A percentile compares a stretch with the other conserved stretches of the same genome.
Conservation (phyloP, 2,329 filamentous ascomycete genomes). For the Periglandula ipomoeae region DNA sequence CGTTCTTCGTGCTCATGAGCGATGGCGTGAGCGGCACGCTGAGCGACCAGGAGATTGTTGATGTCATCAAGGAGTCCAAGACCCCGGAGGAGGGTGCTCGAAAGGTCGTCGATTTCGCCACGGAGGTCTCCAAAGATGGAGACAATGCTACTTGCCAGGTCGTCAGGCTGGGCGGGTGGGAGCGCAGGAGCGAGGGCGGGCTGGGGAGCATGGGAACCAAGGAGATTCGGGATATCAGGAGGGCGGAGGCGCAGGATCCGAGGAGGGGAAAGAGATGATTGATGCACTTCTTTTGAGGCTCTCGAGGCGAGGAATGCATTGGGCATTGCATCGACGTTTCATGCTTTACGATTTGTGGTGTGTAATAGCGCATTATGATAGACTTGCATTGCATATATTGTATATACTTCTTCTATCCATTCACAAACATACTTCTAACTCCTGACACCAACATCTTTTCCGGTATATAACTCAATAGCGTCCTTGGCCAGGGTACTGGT, state of each 20-base stretch:
- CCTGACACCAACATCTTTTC: neutral
- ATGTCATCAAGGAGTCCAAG: constrained; percentile 85
- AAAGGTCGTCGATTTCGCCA: constrained; percentile 77
- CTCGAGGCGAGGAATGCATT: no score
- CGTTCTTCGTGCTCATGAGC: constrained; percentile 78
- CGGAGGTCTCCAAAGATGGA: constrained; percentile 63
- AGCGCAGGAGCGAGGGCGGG: constrained; percentile 71
- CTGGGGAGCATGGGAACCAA: constrained; percentile 84
- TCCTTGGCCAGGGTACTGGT: constrained; percentile 29
- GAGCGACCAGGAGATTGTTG: constrained; percentile 89
- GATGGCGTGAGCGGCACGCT: constrained; percentile 85
- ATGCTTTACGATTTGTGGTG: no score
- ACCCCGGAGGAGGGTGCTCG: constrained; percentile 80
- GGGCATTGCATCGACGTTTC: no score
- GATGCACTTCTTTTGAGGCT: constrained; percentile 1
- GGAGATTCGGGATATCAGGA: constrained; percentile 79
- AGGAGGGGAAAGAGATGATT: constrained; percentile 51
- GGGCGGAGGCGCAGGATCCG: constrained; percentile 72
- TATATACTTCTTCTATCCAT: neutral
- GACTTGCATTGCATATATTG: constrained; percentile 3
- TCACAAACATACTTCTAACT: neutral
- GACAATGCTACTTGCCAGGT: constrained; percentile 64
- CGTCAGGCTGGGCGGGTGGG: constrained; percentile 59
- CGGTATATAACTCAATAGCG: constrained; percentile 8
- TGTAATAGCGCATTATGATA: constrained; percentile 1